These are phyloP conservation scores for Alternaria novae-zelandiae DNA, from an alignment of 2,329 filamentous ascomycete genomes.

Conservation along the genomic window DNA sequence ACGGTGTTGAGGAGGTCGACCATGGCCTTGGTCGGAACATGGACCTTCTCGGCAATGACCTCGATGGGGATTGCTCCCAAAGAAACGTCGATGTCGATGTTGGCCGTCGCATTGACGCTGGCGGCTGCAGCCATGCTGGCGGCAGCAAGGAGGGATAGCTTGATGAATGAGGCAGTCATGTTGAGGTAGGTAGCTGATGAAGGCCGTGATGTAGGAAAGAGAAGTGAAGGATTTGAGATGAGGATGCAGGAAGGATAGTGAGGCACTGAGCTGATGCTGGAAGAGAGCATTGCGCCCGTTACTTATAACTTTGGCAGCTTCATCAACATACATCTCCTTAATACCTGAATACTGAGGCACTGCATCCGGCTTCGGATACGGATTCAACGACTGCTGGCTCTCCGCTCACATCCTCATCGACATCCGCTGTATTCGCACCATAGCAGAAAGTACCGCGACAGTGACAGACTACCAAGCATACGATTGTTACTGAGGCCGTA, in stretches of 20 bases:
- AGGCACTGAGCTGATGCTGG: not conserved
- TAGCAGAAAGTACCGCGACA: not conserved
- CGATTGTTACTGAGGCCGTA: not conserved
- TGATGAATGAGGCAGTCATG: not conserved
- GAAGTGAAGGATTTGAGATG: not conserved
- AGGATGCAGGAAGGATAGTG: not conserved
- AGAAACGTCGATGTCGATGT: not conserved
- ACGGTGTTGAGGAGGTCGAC: not conserved
- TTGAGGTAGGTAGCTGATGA: not conserved
- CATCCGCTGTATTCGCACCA: not conserved
- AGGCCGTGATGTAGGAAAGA: not conserved
- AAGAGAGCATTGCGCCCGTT: not conserved
- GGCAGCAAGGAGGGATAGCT: not conserved
- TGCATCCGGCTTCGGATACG: not conserved
- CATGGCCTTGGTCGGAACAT: not conserved
- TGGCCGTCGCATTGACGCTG: not conserved
- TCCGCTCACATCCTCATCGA: not conserved
- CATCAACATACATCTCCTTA: not conserved
- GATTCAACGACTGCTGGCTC: not conserved
- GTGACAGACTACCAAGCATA: not conserved
- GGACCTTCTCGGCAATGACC: not conserved
- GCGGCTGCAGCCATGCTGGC: not conserved
- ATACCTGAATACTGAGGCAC: not conserved
- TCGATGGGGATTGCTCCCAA: not conserved
- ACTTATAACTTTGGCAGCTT: not conserved